Conservation (phyloP, 2,329 filamentous ascomycete species). For the Cadophora malorum region DNA sequence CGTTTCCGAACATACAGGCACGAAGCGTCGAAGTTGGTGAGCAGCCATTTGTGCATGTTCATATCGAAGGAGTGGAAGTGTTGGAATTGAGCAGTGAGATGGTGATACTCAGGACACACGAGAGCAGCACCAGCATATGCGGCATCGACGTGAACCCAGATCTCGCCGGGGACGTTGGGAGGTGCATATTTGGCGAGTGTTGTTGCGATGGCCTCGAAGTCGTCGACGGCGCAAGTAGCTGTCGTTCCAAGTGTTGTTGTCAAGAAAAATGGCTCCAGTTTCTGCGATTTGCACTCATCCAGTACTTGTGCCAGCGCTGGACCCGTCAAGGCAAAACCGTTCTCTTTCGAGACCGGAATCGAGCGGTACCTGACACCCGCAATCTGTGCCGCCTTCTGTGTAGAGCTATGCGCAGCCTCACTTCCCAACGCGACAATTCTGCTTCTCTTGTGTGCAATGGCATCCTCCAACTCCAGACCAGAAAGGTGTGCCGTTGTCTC, state of each 20-base stretch:
- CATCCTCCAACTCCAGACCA: conserved; percentile 70
- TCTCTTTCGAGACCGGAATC: conserved; percentile 66
- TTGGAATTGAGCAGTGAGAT: conserved; percentile 65
- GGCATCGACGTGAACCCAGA: conserved; percentile 95
- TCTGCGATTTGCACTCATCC: conserved; percentile 67
- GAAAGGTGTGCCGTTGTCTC: conserved; percentile 60
- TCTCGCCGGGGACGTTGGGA: conserved; percentile 52
- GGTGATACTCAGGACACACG: conserved; percentile 79
- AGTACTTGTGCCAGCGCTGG: conserved; percentile 65
- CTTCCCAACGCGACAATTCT: conserved; percentile 82
- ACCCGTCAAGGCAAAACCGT: conserved; percentile 75
- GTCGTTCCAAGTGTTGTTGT: conserved; percentile 87
- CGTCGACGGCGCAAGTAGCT: conserved; percentile 85
- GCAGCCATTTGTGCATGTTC: conserved; percentile 98
- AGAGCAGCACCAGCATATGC: conserved; percentile 91
- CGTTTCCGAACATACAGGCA: conserved; percentile 81
- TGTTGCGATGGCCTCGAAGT: conserved; percentile 59
- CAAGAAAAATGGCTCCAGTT: conserved; percentile 85
- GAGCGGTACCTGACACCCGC: conserved; percentile 81
- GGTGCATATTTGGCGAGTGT: conserved; percentile 48
- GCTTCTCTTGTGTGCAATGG: conserved; percentile 68
- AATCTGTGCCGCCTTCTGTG: conserved; percentile 86
- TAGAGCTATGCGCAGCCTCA: conserved; percentile 80
- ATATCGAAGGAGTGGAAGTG: conserved; percentile 88
- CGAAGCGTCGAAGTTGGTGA: conserved; percentile 89